phyloP scores from a whole-genome alignment of 371 early-diverging fungal genomes.

The Actinomucor elegans region DNA sequence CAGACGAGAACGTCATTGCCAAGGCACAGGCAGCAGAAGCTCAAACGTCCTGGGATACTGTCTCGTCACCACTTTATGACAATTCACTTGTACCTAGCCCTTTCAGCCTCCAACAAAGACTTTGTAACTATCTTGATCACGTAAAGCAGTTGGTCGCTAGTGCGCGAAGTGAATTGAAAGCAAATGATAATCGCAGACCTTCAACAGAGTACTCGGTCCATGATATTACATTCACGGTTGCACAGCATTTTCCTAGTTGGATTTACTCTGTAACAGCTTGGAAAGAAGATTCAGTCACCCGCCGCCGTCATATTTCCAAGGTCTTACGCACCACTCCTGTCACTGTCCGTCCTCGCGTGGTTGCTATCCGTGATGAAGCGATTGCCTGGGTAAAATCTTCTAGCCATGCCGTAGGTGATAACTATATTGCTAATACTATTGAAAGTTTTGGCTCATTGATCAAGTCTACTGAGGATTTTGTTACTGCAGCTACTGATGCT shows the following conservation, averaged over 20 bases:
- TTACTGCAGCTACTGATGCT: slow-evolving; percentile 4
- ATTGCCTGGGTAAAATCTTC: slow-evolving; percentile 2
- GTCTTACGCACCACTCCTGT: slow-evolving; percentile 1
- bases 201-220: slow-evolving; percentile 9
- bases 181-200: slow-evolving; percentile 11
- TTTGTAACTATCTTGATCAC: background rate
- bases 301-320: slow-evolving; percentile 14
- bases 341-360: background rate
- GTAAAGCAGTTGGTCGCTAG: background rate
- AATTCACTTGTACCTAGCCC: too few species aligned
- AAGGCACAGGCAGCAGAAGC: background rate
- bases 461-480: slow-evolving; percentile 7
- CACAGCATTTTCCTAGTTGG: slow-evolving; percentile 5
- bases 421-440: background rate
- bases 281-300: slow-evolving; percentile 10
- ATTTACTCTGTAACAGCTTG: background rate
- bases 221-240: slow-evolving; percentile 9
- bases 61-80: too few species aligned
- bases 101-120: background rate
- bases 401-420: background rate
- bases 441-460: background rate
- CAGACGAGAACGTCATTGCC: background rate
- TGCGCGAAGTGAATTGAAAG: background rate
- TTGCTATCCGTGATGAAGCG: slow-evolving; percentile 5
- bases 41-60: too few species aligned